Evolutionary conservation across 2,329 filamentous ascomycete genomes (phyloP).

Genomic region (Aspergillus uvarum): DNA sequence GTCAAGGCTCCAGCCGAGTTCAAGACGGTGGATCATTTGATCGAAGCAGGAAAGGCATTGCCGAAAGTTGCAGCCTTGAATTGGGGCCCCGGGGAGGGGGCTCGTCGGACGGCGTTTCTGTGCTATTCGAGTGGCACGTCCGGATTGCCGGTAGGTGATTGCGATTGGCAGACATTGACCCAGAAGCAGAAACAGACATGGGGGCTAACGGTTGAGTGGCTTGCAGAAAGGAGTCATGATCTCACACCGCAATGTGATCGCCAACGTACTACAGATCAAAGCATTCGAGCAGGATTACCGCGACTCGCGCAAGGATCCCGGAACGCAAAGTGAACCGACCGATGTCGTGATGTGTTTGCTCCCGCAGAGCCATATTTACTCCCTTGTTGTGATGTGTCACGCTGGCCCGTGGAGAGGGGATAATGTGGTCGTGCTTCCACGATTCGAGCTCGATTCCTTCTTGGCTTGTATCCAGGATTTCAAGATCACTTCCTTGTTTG

Average conservation of each 20-base stretch:
- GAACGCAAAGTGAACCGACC: constrained; percentile 49
- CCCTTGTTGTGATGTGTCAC: constrained; percentile 69
- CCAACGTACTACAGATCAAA: constrained; percentile 67
- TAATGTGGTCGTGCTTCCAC: constrained; percentile 66
- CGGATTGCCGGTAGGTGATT: constrained; percentile 63
- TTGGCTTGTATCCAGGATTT: constrained; percentile 65
- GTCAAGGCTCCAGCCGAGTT: constrained; percentile 48
- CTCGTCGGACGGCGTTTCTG: constrained; percentile 69
- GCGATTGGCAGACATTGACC: not conserved
- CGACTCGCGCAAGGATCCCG: constrained; percentile 28
- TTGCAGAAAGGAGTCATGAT: constrained; percentile 78
- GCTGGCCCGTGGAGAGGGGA: constrained; percentile 68
- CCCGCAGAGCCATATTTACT: constrained; percentile 81
- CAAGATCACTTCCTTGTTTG: constrained; percentile 65
- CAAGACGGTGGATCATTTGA: constrained; percentile 66
- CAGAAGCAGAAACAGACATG: not conserved
- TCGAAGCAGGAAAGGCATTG: constrained; percentile 56
- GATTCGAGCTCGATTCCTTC: constrained; percentile 70
- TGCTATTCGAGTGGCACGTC: constrained; percentile 81
- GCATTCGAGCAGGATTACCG: constrained; percentile 49
- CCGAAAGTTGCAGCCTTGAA: constrained; percentile 41
- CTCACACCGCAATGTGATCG: constrained; percentile 74
- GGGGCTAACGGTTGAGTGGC: constrained; percentile 14
- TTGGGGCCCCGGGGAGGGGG: constrained; percentile 44
- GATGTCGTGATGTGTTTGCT: constrained; percentile 67